Evolutionary conservation across 2,329 filamentous ascomycete genomes (phyloP).

Genomic region (Neopestalotiopsis sp.): DNA sequence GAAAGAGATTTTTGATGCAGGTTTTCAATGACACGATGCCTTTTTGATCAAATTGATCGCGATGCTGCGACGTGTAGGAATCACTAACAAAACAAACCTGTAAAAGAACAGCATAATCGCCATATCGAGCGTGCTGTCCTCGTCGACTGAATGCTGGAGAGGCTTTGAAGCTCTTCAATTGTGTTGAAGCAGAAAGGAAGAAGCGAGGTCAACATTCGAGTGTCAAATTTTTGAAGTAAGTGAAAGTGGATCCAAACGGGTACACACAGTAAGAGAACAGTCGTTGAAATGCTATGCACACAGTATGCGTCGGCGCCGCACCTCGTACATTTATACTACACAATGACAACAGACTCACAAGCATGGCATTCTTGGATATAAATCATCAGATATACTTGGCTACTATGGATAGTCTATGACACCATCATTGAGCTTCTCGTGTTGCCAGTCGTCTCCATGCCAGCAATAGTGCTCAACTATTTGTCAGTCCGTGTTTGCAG

Average conservation of each 20-base stretch:
- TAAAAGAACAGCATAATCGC: background rate
- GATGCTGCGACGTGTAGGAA: background rate
- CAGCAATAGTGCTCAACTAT: background rate
- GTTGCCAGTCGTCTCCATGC: background rate
- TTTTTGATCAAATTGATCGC: background rate
- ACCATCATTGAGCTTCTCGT: background rate
- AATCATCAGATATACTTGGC: background rate
- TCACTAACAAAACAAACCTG: background rate
- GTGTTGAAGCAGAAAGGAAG: slow-evolving; percentile 4
- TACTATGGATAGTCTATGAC: background rate
- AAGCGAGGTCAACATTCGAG: background rate
- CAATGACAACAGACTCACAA: background rate
- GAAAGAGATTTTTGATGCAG: background rate
- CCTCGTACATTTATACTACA: background rate
- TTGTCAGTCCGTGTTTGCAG: slow-evolving; percentile 68
- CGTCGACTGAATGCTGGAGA: background rate
- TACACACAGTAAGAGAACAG: background rate
- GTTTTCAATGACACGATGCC: background rate
- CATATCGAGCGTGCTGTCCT: background rate
- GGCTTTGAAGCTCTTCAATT: background rate
- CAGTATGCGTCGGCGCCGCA: background rate
- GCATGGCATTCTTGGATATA: background rate
- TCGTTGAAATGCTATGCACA: background rate
- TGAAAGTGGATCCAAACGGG: slow-evolving; percentile 10
- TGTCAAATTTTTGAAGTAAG: background rate